phyloP scores from a whole-genome alignment of 2,329 filamentous ascomycete species.

The Aspergillus novofumigatus region DNA sequence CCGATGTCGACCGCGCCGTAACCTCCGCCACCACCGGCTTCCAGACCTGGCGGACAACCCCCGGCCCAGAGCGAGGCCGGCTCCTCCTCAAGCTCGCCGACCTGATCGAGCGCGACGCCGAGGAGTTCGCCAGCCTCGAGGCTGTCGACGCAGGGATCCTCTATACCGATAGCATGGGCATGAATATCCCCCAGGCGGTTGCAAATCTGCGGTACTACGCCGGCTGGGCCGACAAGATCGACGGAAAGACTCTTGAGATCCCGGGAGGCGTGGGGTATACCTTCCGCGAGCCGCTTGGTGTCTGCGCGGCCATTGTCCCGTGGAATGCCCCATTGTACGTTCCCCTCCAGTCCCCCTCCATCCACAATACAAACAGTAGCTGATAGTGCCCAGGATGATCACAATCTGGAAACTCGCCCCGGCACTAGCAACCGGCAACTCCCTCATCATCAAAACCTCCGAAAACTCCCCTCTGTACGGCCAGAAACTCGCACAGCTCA shows the following conservation, averaged over 20 bases:
- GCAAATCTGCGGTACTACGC: constrained; percentile 25
- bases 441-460: constrained; percentile 65
- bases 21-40: constrained; percentile 16
- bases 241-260: constrained; percentile 21
- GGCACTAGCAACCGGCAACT: constrained; percentile 63
- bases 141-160: constrained; percentile 23
- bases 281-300: constrained; percentile 23
- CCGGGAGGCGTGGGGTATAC: constrained; percentile 22
- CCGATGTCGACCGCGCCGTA: constrained; percentile 10
- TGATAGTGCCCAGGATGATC: constrained; percentile 19
- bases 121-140: constrained; percentile 24
- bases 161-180: constrained; percentile 18
- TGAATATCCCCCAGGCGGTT: constrained; percentile 22
- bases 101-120: constrained; percentile 22
- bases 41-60: constrained; percentile 20
- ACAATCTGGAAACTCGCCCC: constrained; percentile 54
- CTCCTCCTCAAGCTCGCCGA: constrained; percentile 24
- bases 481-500: constrained; percentile 45
- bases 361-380: not conserved
- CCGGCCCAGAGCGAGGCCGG: constrained; percentile 14
- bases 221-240: constrained; percentile 28
- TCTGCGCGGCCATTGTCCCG: constrained; percentile 28
- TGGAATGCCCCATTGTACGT: constrained; percentile 29
- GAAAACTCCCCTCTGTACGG: constrained; percentile 55
- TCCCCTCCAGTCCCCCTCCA: not conserved